Evolutionary conservation across 2,329 filamentous ascomycete genomes (phyloP).

Genomic region (Triangularia verruculosa): DNA sequence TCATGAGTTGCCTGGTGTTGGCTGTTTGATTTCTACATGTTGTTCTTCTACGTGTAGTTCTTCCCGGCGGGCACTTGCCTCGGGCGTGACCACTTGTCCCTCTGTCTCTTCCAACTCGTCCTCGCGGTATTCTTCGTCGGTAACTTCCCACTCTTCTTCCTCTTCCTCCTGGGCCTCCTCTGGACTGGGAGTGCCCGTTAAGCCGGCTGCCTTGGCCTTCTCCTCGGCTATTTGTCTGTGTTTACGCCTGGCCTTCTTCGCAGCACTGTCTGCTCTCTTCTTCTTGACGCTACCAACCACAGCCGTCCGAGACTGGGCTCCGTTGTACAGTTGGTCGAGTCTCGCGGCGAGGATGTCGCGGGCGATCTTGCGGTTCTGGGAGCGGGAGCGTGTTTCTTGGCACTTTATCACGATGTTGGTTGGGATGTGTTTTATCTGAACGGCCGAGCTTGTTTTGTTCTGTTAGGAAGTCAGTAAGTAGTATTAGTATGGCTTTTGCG

Average conservation of each 20-base stretch:
- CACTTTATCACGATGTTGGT: conserved; percentile 93
- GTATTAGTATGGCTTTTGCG: too few relatives aligned
- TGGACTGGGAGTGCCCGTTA: background rate
- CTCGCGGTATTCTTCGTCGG: background rate
- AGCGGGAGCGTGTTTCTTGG: conserved; percentile 82
- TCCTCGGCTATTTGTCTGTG: conserved; percentile 61
- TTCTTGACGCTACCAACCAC: conserved; percentile 62
- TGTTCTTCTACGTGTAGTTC: background rate
- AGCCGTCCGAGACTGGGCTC: conserved; percentile 63
- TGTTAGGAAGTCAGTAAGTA: conserved; percentile 31
- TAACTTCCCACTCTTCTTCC: background rate
- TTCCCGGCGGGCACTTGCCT: too few relatives aligned
- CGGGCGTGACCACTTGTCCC: background rate
- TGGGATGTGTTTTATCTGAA: conserved; percentile 85
- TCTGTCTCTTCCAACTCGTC: background rate
- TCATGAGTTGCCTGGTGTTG: background rate
- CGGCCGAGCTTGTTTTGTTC: conserved; percentile 97
- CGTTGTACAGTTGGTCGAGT: conserved; percentile 70
- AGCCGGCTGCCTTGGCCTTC: conserved; percentile 29
- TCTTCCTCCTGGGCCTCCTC: conserved; percentile 11
- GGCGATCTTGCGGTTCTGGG: conserved; percentile 84
- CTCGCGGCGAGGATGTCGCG: conserved; percentile 71
- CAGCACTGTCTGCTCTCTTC: conserved; percentile 70
- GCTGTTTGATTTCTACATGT: background rate
- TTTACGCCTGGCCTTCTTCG: conserved; percentile 81